phyloP scores from a whole-genome alignment of 1,139 yeast genomes.

The Debaryomyces robertsiae region DNA sequence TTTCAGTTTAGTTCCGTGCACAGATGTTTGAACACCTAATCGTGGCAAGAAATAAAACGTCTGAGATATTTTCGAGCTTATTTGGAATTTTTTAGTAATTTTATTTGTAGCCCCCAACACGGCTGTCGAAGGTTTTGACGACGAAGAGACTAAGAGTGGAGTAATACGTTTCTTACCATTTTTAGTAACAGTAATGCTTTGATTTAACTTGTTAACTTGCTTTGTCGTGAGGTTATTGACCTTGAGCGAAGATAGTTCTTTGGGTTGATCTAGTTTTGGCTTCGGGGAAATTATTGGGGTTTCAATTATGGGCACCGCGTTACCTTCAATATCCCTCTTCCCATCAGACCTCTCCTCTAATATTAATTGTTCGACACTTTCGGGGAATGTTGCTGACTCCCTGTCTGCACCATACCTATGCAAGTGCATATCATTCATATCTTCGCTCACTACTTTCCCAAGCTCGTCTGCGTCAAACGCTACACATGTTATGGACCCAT shows the following conservation, averaged over 20 bases:
- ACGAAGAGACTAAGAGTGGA: conserved; percentile 71
- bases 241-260: conserved; percentile 9
- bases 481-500: conserved; percentile 79
- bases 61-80: conserved; percentile 40
- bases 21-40: conserved; percentile 50
- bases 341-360: conserved; percentile 63
- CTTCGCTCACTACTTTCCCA: conserved; percentile 73
- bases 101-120: conserved; percentile 12
- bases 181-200: conserved; percentile 59
- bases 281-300: conserved; percentile 8
- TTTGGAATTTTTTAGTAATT: conserved; percentile 22
- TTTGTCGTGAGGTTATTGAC: conserved; percentile 18
- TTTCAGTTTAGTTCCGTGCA: conserved; percentile 42
- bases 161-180: conserved; percentile 87
- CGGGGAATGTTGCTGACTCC: conserved; percentile 83
- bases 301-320: conserved; percentile 4
- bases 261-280: conserved; percentile 9
- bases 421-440: conserved; percentile 62
- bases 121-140: conserved; percentile 30
- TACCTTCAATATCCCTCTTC: conserved; percentile 3
- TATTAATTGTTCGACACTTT: conserved; percentile 74
- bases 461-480: conserved; percentile 70
- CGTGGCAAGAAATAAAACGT: conserved; percentile 47
- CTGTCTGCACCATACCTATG: conserved; percentile 87
- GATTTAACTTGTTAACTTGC: conserved; percentile 24